A percentile compares a stretch with the other conserved stretches of the same genome.
Conservation (phyloP, 805 yeast species). For the Dipodascus albidus region DNA sequence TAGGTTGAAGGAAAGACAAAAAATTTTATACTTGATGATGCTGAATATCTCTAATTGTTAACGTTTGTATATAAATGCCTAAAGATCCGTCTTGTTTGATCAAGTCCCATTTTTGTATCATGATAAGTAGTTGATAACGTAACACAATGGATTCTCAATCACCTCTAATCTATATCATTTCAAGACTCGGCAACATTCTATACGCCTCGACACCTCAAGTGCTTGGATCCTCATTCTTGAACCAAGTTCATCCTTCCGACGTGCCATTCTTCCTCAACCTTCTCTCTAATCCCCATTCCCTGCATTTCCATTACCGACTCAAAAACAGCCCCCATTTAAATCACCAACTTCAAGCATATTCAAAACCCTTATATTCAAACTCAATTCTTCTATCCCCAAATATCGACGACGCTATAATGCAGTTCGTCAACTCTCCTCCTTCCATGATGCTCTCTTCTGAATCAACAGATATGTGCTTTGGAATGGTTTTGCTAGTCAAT, state of each 20-base stretch:
- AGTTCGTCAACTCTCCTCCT: not conserved
- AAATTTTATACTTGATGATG: too few species aligned
- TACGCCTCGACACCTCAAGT: not conserved
- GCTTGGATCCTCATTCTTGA: not conserved
- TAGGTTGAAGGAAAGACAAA: too few species aligned
- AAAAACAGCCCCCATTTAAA: not conserved
- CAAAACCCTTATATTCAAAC: not conserved
- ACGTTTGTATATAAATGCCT: too few species aligned
- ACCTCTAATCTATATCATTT: not conserved
- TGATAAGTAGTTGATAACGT: too few species aligned
- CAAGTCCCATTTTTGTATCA: too few species aligned
- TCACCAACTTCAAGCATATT: not conserved
- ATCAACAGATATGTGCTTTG: not conserved
- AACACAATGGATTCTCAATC: not conserved
- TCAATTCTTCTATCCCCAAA: not conserved
- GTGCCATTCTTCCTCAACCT: not conserved
- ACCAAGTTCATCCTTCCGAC: not conserved
- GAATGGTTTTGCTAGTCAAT: not conserved
- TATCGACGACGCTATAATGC: not conserved
- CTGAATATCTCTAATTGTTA: too few species aligned
- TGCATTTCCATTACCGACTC: not conserved
- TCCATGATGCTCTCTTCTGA: too few species aligned
- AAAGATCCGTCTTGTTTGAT: too few species aligned
- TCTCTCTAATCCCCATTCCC: not conserved
- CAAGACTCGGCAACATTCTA: not conserved